Conservation (phyloP, 306 rosid genomes). For the Phaseolus lunatus region DNA sequence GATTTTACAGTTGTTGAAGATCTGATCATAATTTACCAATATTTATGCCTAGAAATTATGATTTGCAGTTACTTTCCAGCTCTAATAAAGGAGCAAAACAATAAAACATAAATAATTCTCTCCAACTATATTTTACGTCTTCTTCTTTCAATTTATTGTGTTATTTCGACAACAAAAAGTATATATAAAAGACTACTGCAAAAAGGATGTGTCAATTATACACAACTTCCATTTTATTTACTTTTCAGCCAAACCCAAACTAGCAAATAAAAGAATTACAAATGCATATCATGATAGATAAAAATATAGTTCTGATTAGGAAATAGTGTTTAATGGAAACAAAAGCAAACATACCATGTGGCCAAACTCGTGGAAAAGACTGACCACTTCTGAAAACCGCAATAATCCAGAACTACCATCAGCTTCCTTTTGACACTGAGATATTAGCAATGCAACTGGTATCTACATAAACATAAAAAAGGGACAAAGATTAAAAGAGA, state of each 20-base stretch:
- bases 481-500: conserved; percentile 18
- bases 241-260: conserved; percentile 8
- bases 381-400: conserved; percentile 90
- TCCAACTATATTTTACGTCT: too few species aligned
- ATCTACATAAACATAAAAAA: conserved; percentile 56
- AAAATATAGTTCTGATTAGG: conserved; percentile 34
- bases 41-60: too few species aligned
- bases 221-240: neutral
- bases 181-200: neutral
- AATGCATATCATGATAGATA: conserved; percentile 1
- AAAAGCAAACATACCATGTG: conserved; percentile 84
- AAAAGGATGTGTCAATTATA: conserved; percentile 23
- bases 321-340: conserved; percentile 37
- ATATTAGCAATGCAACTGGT: conserved; percentile 79
- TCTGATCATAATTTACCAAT: too few species aligned
- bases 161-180: too few species aligned
- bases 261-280: conserved; percentile 28
- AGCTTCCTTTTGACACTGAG: conserved; percentile 74
- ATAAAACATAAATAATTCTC: too few species aligned
- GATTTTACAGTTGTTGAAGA: too few species aligned
- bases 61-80: too few species aligned
- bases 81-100: too few species aligned
- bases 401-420: conserved; percentile 68
- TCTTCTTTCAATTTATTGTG: too few species aligned
- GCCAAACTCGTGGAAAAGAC: conserved; percentile 95